Percentiles rank a stretch among this genome's conserved stretches.
Conservation (phyloP, 441 rosid species). For the Pelargonium myrrhifolium region DNA sequence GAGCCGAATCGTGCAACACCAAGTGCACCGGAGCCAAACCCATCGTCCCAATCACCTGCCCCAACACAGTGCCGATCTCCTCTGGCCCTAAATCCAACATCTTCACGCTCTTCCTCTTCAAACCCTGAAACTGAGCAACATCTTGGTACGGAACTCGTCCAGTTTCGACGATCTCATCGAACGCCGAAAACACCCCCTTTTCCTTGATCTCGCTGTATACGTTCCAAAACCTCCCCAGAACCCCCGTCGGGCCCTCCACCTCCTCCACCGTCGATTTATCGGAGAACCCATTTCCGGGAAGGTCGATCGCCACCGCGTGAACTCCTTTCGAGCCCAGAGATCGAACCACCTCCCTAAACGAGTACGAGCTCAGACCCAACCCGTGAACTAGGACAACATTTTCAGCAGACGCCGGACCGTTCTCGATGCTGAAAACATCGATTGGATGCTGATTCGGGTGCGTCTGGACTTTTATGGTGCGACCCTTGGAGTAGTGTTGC, state of each 20-base stretch:
- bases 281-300: conserved; percentile 95
- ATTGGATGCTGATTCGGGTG: conserved; percentile 33
- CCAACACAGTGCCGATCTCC: conserved; percentile 60
- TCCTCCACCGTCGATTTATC: conserved; percentile 52
- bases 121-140: conserved; percentile 29
- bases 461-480: neutral
- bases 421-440: conserved; percentile 58
- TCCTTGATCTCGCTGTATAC: conserved; percentile 63
- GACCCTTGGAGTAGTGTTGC: neutral
- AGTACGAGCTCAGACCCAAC: conserved; percentile 68
- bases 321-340: conserved; percentile 57
- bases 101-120: conserved; percentile 38
- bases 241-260: conserved; percentile 52
- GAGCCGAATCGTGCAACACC: conserved; percentile 84
- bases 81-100: conserved; percentile 57
- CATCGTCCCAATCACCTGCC: conserved; percentile 62
- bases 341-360: conserved; percentile 42
- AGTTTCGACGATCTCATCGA: conserved; percentile 86
- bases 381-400: conserved; percentile 70
- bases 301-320: conserved; percentile 59
- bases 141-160: conserved; percentile 85
- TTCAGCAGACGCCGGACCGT: conserved; percentile 37
- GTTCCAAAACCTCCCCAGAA: conserved; percentile 49
- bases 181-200: conserved; percentile 89
- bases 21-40: conserved; percentile 77